Percentiles rank a stretch among this genome's conserved stretches.
These are phyloP conservation scores for Canna indica DNA, from an alignment of 176 grass and related monocot species.

Conservation along the genomic window DNA sequence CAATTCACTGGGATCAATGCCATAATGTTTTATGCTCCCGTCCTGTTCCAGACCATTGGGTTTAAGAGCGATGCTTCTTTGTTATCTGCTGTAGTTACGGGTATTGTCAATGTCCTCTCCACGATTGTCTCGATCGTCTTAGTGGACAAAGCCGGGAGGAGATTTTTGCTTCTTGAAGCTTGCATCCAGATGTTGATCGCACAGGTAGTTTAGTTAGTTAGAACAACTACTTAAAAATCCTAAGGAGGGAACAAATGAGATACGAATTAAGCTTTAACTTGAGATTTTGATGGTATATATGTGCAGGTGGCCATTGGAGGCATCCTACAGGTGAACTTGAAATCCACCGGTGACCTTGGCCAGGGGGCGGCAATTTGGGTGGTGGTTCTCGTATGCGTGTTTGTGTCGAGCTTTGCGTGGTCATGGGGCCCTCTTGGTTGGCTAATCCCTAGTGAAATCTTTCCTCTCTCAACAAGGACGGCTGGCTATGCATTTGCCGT, in stretches of 20 bases:
- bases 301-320: background rate
- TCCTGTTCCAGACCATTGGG: constrained; percentile 23
- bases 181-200: constrained; percentile 10
- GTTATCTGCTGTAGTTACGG: constrained; percentile 11
- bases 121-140: constrained; percentile 3
- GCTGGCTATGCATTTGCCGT: constrained; percentile 10
- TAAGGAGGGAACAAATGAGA: no score
- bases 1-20: constrained; percentile 38
- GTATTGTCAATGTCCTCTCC: background rate
- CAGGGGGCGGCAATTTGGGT: background rate
- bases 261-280: no score
- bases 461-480: constrained; percentile 22
- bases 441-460: constrained; percentile 29
- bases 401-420: constrained; percentile 26
- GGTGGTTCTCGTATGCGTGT: constrained; percentile 22
- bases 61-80: constrained; percentile 16
- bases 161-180: constrained; percentile 4
- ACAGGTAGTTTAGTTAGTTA: background rate
- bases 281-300: no score
- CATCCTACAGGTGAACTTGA: background rate
- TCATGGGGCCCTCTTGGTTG: constrained; percentile 36
- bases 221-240: no score
- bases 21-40: constrained; percentile 33
- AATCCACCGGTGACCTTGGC: background rate
- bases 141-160: constrained; percentile 11